Base-by-base conservation (phyloP, 2,329 filamentous ascomycete species). In the Exophiala lecanii-corni region DNA sequence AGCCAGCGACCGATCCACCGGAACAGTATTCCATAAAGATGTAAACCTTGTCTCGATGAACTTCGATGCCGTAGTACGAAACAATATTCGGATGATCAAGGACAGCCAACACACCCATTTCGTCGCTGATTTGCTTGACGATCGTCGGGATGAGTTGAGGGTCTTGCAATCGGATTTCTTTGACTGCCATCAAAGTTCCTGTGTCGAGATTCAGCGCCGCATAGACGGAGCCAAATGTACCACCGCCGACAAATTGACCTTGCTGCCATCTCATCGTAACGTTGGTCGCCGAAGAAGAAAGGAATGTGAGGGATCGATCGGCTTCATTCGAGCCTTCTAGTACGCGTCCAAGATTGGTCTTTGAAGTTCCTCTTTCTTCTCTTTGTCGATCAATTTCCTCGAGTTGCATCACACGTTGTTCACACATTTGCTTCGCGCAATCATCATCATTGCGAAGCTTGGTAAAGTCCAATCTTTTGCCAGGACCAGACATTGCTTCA, bases 1-100 rank as follows among this genome's bases (percentile, higher is more conserved):
- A 71, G 38, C 79, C 85, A 31, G 92, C 89, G 36, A 98, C 74
- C 12, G 91, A 97, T 15, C 92, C 92, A 39, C 92, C 91, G 3
- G 89, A 94, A 65, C 92, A 98, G 66, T 94, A 97, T 65, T 98
- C 92, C 92, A 98, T 98, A 63, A 98, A 98, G 55, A 98, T 96
- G 66, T 97, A 98, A n/a, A 98, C 92, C 61, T 95, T 92, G 72
- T 98, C 92, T 51, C 92, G 81, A 66, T 98, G 92, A 2, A 96
- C 92, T 65, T 98, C 92, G 59, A 98, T 97, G 45, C 92, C 92
- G 60, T 92, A 92, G 67, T 98, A 98, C 7, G 89, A 91, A 16
- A 98, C 94, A 49, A 98, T 87, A 61, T 98, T 98, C 16, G 92
- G 92, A 61, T 98, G 92, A 59, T 98, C 89, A 34, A 98, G 76